These are phyloP conservation scores for Alloascoidea africana DNA, from an alignment of 805 yeast species.

Conservation along the genomic window DNA sequence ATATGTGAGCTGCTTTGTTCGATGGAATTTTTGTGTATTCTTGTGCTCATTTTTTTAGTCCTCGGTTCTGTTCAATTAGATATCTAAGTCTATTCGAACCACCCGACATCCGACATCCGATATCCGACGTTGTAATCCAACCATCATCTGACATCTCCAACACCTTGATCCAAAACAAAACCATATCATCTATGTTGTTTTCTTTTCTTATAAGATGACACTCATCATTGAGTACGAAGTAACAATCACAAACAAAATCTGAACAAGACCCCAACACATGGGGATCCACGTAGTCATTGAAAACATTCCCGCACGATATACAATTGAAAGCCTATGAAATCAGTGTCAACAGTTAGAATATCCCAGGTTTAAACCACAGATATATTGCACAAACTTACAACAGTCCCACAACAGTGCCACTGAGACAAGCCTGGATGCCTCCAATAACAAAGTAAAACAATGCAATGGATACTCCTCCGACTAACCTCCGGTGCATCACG, in stretches of 20 bases:
- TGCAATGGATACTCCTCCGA: constrained; percentile 26
- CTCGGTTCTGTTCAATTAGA: no score
- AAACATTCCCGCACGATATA: constrained; percentile 68
- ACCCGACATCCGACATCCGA: no score
- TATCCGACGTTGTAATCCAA: no score
- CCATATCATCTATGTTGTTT: no score
- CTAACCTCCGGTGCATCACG: constrained; percentile 27
- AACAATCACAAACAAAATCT: constrained; percentile 49
- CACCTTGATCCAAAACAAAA: no score
- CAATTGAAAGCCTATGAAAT: constrained; percentile 34
- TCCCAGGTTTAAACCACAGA: not conserved
- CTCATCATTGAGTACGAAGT: constrained; percentile 49
- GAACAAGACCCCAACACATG: constrained; percentile 59
- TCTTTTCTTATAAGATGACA: constrained; percentile 25
- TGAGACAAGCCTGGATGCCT: constrained; percentile 43
- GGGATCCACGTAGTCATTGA: constrained; percentile 96
- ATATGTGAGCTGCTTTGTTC: no score
- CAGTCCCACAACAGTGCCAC: constrained; percentile 70
- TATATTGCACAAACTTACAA: constrained; percentile 18
- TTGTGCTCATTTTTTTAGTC: no score
- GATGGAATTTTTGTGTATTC: no score
- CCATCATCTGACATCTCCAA: no score
- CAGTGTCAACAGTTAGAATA: no score
- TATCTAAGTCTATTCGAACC: no score
- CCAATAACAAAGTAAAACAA: constrained; percentile 37